Evolutionary conservation across 768 basidiomycete genomes (phyloP).

Genomic region (Candolleomyces aberdarensis): DNA sequence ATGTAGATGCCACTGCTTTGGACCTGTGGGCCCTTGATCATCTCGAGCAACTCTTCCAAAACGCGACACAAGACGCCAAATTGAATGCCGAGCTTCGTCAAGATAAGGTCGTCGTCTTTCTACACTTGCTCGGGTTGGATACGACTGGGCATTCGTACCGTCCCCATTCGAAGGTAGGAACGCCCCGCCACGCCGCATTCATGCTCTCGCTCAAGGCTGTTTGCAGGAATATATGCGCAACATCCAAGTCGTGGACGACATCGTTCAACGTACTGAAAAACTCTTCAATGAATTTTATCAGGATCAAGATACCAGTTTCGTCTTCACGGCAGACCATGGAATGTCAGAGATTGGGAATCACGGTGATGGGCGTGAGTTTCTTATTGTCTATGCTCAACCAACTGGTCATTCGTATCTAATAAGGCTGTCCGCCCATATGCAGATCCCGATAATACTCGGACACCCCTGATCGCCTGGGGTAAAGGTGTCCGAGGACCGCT

Average conservation of each 20-base stretch:
- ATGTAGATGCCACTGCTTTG: conserved; percentile 66
- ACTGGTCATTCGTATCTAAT: neutral
- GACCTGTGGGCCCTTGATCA: conserved; percentile 80
- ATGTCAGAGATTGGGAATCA: conserved; percentile 90
- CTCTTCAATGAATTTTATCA: conserved; percentile 62
- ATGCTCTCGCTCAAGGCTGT: neutral
- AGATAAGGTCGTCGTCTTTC: conserved; percentile 71
- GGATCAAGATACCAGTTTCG: conserved; percentile 66
- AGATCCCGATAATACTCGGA: conserved; percentile 89
- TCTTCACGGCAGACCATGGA: conserved; percentile 89
- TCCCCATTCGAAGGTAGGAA: conserved; percentile 66
- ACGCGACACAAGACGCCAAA: conserved; percentile 51
- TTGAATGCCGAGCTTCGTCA: conserved; percentile 52
- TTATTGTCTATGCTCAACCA: neutral
- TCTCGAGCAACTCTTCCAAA: conserved; percentile 56
- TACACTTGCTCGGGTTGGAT: conserved; percentile 82
- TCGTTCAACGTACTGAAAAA: conserved; percentile 64
- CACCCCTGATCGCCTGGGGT: conserved; percentile 83
- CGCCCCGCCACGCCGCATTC: neutral
- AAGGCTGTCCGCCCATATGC: neutral
- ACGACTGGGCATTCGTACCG: conserved; percentile 86
- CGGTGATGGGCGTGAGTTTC: conserved; percentile 71
- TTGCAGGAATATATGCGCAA: conserved; percentile 81
- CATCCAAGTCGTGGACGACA: conserved; percentile 72
- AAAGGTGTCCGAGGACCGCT: conserved; percentile 71